These are phyloP conservation scores for Pulveroboletus sp. DNA, from an alignment of 768 basidiomycete genomes.

Conservation along the genomic window DNA sequence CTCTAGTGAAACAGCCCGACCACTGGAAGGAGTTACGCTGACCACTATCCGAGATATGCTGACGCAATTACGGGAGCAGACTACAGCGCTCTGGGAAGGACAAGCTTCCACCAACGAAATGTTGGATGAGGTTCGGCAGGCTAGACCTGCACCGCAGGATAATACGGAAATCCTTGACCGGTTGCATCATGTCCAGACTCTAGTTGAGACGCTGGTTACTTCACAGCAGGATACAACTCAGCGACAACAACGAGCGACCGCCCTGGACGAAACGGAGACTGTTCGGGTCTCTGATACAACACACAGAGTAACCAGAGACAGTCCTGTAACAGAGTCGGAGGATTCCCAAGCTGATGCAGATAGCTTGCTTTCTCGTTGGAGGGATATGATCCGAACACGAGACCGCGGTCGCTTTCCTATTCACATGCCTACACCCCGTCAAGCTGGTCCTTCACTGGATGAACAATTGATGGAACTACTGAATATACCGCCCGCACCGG, in stretches of 20 bases:
- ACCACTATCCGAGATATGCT: constrained; percentile 51
- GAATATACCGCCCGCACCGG: constrained; percentile 39
- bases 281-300: constrained; percentile 14
- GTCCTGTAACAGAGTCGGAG: constrained; percentile 30
- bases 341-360: constrained; percentile 26
- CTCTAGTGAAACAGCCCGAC: constrained; percentile 35
- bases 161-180: constrained; percentile 37
- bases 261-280: constrained; percentile 13
- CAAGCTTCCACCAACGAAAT: constrained; percentile 57
- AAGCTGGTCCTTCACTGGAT: constrained; percentile 49
- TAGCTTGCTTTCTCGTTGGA: constrained; percentile 26
- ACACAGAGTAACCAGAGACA: constrained; percentile 14
- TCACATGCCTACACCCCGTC: constrained; percentile 40
- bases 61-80: constrained; percentile 53
- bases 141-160: constrained; percentile 37
- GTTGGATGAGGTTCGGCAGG: constrained; percentile 56
- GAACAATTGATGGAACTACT: constrained; percentile 60
- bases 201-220: constrained; percentile 15
- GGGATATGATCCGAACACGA: constrained; percentile 21
- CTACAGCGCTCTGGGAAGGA: constrained; percentile 54
- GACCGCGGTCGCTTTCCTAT: constrained; percentile 31
- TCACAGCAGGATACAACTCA: constrained; percentile 2
- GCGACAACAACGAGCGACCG: constrained; percentile 1
- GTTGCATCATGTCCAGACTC: constrained; percentile 21
- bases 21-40: constrained; percentile 31